Conservation (phyloP, 2,329 filamentous ascomycete species). For the Fusarium burgessii region DNA sequence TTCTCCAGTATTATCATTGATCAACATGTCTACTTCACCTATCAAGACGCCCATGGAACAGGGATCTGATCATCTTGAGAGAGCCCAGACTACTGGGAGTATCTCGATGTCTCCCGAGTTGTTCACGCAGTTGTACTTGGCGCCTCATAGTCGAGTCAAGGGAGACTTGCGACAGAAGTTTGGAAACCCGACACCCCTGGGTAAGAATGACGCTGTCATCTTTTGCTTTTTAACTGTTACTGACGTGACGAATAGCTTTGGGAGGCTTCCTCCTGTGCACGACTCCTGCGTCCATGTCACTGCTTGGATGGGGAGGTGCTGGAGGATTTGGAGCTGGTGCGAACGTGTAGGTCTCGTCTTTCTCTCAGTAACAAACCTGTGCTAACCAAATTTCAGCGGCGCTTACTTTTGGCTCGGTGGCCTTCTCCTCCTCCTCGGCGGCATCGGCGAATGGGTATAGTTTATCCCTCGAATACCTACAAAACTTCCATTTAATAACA, state of each 20-base stretch:
- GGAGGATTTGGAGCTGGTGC: neutral
- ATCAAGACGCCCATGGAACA: neutral
- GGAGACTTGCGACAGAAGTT: neutral
- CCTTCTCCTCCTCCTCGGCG: neutral
- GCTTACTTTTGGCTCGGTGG: neutral
- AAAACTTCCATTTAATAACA: neutral
- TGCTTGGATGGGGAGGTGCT: neutral
- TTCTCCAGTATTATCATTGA: neutral
- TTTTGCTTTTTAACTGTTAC: fast-evolving
- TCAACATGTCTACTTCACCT: constrained; percentile 5
- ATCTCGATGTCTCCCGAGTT: constrained; percentile 1
- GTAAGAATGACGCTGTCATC: fast-evolving
- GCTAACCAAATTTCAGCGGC: neutral
- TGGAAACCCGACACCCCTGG: neutral
- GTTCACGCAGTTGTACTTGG: neutral
- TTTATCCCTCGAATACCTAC: neutral
- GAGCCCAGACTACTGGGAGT: neutral
- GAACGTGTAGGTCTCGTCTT: neutral
- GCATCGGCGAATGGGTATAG: constrained; percentile 3
- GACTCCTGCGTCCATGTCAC: neutral
- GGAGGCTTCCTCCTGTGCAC: neutral
- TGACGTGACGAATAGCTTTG: neutral
- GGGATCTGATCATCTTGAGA: neutral
- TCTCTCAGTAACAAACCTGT: too few species aligned
- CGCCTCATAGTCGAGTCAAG: neutral